Evolutionary conservation across 2,329 filamentous ascomycete genomes (phyloP), one percentile per base, ranked within the genome.

Genomic region (Aspergillus ochraceus): DNA sequence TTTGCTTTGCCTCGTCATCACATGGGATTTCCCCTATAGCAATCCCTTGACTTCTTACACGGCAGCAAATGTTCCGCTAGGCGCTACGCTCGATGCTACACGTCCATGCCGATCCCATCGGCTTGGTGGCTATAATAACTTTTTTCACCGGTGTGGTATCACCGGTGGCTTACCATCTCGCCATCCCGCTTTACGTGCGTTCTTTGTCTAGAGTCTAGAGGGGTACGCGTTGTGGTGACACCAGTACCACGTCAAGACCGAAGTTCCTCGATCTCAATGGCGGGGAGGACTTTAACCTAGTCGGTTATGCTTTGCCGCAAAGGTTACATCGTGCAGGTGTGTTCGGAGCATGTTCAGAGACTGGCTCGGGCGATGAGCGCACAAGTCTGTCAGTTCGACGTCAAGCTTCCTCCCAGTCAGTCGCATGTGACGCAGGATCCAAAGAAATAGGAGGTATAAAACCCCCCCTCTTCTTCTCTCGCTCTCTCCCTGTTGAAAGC

Each of bases 401-500:
- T 47, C 45, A 47, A 47, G 36, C n/a, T n/a, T 29, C 17, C 19
- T 19, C 36, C 17, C 42, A 45, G 22, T 22, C 39, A 45, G 19
- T 26, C 6, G 32, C 54, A 56, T 51, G 54, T 56, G 54, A 56
- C 39, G 54, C 46, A 19, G 29, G 46, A 36, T 19, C 26, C 54
- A 32, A 19, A 30, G 24, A 46, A 50, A 20, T 30, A 24, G 47
- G 11, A 11, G 29, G 5, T 50, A 56, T 50, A 56, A 39, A 51
- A 51, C 20, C 24, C 32, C 24, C 30, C 20, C 32, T 24, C 36
- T 5, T 11, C 19, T 30, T 8, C 54, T 30, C 10, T 17, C 46
- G 24, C 12, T 42, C 45, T 5, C 36, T 22, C 12, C 6, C 1
- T 45, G 11, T 9, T 12, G 17, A 46, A 46, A 50, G 3, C 4